phyloP scores from a whole-genome alignment of 371 early-diverging fungal genomes.

The Mortierella sp. region DNA sequence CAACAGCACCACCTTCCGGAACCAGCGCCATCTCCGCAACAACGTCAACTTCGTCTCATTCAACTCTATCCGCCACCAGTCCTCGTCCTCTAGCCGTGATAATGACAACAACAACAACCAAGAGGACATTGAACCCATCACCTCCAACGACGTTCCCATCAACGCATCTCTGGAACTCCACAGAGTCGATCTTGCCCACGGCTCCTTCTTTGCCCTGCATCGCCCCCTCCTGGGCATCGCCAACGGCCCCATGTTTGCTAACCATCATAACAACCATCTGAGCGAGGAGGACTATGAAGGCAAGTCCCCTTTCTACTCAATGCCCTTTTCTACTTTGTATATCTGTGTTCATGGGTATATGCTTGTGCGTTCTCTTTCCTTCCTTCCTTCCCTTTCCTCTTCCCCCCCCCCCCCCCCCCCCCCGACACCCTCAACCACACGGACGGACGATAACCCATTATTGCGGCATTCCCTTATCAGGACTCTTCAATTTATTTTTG shows the following conservation, averaged over 20 bases:
- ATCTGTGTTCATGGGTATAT: not conserved
- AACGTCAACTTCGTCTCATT: constrained; percentile 3
- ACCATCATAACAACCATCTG: constrained; percentile 14
- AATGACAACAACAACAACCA: constrained; percentile 38
- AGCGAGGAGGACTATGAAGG: constrained; percentile 31
- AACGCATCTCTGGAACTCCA: constrained; percentile 46
- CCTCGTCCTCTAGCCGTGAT: constrained; percentile 45
- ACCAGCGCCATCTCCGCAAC: not conserved
- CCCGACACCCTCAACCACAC: not conserved
- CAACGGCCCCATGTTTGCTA: constrained; percentile 45
- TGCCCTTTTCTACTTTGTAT: not conserved
- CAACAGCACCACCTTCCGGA: not conserved
- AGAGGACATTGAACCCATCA: constrained; percentile 32
- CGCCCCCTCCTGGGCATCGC: constrained; percentile 33
- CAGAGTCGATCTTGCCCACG: constrained; percentile 42
- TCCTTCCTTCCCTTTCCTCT: not conserved
- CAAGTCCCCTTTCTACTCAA: constrained; percentile 3
- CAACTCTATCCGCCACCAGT: constrained; percentile 33
- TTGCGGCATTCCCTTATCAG: not conserved
- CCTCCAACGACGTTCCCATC: constrained; percentile 21
- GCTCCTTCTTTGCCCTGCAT: constrained; percentile 31
- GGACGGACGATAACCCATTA: constrained; percentile 3
- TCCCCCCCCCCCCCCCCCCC: not conserved
- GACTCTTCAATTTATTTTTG: constrained; percentile 5
- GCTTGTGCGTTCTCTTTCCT: not conserved